A percentile compares a stretch with the other conserved stretches of the same genome.
Evolutionary conservation across 345 rosid species (phyloP).

Genomic region (Tarenaya hassleriana): DNA sequence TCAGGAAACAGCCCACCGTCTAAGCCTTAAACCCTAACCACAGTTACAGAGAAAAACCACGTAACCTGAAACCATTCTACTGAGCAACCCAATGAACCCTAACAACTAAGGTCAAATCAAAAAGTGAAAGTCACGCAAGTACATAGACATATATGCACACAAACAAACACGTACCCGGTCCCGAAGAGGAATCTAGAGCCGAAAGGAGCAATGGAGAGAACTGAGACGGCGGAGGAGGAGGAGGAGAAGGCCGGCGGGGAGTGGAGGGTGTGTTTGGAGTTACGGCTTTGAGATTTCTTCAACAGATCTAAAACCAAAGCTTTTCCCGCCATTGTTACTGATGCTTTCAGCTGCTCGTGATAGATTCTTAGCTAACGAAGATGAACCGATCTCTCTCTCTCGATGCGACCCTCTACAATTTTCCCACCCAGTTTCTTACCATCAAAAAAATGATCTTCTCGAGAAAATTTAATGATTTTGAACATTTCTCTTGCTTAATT

Average conservation of each 20-base stretch:
- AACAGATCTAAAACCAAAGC: slow-evolving; percentile 69
- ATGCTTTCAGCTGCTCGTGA: not conserved
- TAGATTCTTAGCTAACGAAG: slow-evolving; percentile 3
- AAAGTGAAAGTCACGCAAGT: slow-evolving; percentile 17
- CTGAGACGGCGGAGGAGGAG: slow-evolving; percentile 51
- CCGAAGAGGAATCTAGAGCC: slow-evolving; percentile 78
- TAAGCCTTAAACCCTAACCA: too few relatives aligned
- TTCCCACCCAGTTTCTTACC: slow-evolving; percentile 7
- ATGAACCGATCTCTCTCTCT: slow-evolving; percentile 12
- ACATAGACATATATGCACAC: slow-evolving; percentile 3
- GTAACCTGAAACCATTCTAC: too few relatives aligned
- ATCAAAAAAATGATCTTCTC: slow-evolving; percentile 16
- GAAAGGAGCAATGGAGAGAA: slow-evolving; percentile 63
- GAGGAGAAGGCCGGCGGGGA: slow-evolving; percentile 50
- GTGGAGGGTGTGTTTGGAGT: slow-evolving; percentile 46
- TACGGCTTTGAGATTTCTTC: slow-evolving; percentile 59
- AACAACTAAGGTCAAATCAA: slow-evolving; percentile 16
- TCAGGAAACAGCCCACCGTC: too few relatives aligned
- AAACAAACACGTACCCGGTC: slow-evolving; percentile 30
- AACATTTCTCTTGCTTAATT: slow-evolving; percentile 18
- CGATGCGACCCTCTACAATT: not conserved
- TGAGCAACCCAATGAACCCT: too few relatives aligned
- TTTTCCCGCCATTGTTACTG: slow-evolving; percentile 73
- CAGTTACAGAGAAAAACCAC: too few relatives aligned
- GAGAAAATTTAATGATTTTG: slow-evolving; percentile 16